These are phyloP conservation scores for Umbelopsis sp. DNA, from an alignment of 192 early-diverging fungal species.

Conservation along the genomic window DNA sequence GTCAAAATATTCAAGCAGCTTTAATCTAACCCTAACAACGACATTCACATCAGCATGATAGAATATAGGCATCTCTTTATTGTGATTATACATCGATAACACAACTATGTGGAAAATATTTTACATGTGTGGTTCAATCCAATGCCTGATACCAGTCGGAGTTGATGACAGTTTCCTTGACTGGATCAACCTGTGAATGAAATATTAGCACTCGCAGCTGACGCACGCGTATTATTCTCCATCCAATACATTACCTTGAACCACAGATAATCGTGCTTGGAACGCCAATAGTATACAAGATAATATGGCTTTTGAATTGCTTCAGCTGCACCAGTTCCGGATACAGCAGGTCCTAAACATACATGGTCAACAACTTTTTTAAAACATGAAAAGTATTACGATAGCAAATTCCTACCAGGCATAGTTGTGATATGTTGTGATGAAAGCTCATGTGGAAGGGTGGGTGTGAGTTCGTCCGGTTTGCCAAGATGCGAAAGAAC, in stretches of 20 bases:
- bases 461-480: slow-evolving; percentile 50
- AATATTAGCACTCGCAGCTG: neutral
- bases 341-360: neutral
- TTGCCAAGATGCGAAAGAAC: slow-evolving; percentile 46
- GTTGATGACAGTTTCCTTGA: slow-evolving; percentile 42
- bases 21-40: too few relatives aligned
- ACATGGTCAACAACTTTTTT: neutral
- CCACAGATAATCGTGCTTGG: slow-evolving; percentile 44
- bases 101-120: neutral
- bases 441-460: slow-evolving; percentile 22
- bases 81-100: too few relatives aligned
- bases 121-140: neutral
- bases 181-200: slow-evolving; percentile 39
- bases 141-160: slow-evolving; percentile 24
- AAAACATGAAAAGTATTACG: neutral
- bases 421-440: slow-evolving; percentile 24
- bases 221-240: neutral
- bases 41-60: too few relatives aligned
- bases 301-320: slow-evolving; percentile 23
- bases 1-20: too few relatives aligned
- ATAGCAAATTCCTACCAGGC: slow-evolving; percentile 31
- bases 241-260: slow-evolving; percentile 29
- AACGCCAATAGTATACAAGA: slow-evolving; percentile 29
- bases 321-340: neutral
- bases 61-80: too few relatives aligned